Base-by-base conservation (phyloP, 1,284 basidiomycete species). In the Apiotrichum sp. region DNA sequence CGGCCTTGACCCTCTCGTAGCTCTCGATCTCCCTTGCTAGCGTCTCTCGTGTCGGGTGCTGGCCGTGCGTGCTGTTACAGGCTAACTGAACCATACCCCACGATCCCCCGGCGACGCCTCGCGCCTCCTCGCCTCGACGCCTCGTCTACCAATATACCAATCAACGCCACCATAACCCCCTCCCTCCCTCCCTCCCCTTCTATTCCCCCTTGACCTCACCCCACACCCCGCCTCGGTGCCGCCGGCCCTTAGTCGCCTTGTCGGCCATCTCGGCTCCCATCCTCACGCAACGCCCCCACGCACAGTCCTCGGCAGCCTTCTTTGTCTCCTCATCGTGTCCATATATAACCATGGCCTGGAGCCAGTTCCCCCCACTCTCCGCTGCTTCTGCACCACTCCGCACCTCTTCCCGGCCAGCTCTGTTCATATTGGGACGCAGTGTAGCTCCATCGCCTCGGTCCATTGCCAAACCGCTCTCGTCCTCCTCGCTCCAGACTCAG, bases 261-360 rank as follows among this genome's bases (percentile, higher is more conserved):
- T 29, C 44, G 31, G 29, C 42, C 22, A 43, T 29, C 42, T 29
- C 42, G 42, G 16, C 16, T 10, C 16, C 16, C 16, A 13, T n/a
- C 40, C 8, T 10, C 22, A n/a, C 22, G 7, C 31, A 45, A 29
- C 44, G 11, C 44, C 29, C 44, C 31, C 7, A 16, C 16, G 4
- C 10, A 16, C 9, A 16, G 29, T 29, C 29, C 31, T 22, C 42
- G 8, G 13, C 44, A 22, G 29, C 31, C 16, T 31, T 33, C 10
- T 45, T 33, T 11, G 4, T 16, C n/a, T 22, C 16, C 8, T 8
- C 29, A 45, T 33, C 31, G 31, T n/a, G 45, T 36, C 2, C n/a
- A n/a, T 47, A 48, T 48, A 48, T 48, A 48, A 48, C 22, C 16
- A 48, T 48, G 34, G 36, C 47, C 10, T 48, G 35, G 35, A 16